A percentile compares a stretch with the other conserved stretches of the same genome.
These are phyloP conservation scores for Populus hybrid DNA, from an alignment of 441 rosid species.

Conservation along the genomic window DNA sequence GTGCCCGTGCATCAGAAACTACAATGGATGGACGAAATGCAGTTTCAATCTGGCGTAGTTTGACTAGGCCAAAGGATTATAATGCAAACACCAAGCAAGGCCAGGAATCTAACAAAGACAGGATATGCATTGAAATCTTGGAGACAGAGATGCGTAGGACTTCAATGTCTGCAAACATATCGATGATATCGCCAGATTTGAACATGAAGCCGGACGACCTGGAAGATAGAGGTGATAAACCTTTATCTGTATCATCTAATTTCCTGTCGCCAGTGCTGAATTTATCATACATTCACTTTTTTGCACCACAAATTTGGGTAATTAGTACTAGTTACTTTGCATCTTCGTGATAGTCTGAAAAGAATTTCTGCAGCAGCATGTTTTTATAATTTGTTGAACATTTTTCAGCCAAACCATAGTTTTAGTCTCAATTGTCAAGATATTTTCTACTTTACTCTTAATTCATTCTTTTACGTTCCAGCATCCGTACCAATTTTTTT, in stretches of 20 bases:
- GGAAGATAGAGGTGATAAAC: slow-evolving; percentile 55
- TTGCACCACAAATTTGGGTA: neutral
- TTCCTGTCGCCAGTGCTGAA: neutral
- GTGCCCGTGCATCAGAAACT: slow-evolving; percentile 52
- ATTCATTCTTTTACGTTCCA: neutral
- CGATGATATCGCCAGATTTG: slow-evolving; percentile 22
- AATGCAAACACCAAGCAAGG: slow-evolving; percentile 43
- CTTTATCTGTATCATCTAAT: neutral
- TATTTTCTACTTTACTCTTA: neutral
- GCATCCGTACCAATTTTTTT: no score
- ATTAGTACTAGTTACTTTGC: neutral
- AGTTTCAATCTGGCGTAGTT: slow-evolving; percentile 53
- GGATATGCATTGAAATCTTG: slow-evolving; percentile 60
- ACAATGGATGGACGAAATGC: slow-evolving; percentile 65
- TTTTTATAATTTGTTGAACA: neutral
- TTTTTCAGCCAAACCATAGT: neutral
- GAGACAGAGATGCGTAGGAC: slow-evolving; percentile 52
- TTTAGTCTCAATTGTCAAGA: neutral
- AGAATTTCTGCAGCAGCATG: neutral
- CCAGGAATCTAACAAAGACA: slow-evolving; percentile 53
- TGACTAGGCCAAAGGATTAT: slow-evolving; percentile 69
- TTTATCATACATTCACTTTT: neutral
- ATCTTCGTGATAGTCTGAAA: neutral
- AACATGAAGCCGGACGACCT: slow-evolving; percentile 63
- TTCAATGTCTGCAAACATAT: slow-evolving; percentile 31